These are phyloP conservation scores for Spathaspora boniae DNA, from an alignment of 805 yeast species.

Conservation along the genomic window DNA sequence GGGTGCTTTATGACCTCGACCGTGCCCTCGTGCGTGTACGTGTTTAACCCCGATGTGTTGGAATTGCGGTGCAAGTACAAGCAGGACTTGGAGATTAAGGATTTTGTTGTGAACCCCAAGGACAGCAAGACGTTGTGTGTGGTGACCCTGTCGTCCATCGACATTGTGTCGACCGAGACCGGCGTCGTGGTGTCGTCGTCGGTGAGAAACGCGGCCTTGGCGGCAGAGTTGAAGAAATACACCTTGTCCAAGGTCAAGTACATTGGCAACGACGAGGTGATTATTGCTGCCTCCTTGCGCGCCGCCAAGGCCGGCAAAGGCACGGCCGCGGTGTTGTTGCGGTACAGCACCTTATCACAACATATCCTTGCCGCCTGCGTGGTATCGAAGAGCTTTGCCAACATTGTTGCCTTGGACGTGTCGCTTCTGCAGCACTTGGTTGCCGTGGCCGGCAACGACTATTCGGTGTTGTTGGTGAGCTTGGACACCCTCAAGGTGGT, in stretches of 20 bases:
- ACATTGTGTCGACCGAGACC: slow-evolving; percentile 47
- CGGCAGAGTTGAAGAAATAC: slow-evolving; percentile 21
- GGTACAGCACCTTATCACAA: slow-evolving; percentile 41
- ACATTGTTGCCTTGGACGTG: slow-evolving; percentile 50
- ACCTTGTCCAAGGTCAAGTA: slow-evolving; percentile 43
- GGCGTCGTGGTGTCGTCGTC: slow-evolving; percentile 35
- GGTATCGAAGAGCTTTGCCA: slow-evolving; percentile 48
- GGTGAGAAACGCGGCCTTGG: slow-evolving; percentile 15
- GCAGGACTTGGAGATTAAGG: slow-evolving; percentile 52
- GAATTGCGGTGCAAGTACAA: slow-evolving; percentile 52
- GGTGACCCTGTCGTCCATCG: slow-evolving; percentile 53
- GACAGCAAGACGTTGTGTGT: slow-evolving; percentile 57
- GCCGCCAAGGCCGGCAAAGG: slow-evolving; percentile 30
- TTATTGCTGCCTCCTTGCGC: slow-evolving; percentile 30
- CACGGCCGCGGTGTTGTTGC: slow-evolving; percentile 44
- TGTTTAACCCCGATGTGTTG: slow-evolving; percentile 55
- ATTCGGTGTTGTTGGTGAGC: slow-evolving; percentile 57
- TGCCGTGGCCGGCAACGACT: slow-evolving; percentile 63
- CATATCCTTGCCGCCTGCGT: slow-evolving; percentile 40
- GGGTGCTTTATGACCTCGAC: slow-evolving; percentile 70
- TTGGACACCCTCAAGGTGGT: slow-evolving; percentile 49
- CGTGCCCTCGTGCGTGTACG: slow-evolving; percentile 59
- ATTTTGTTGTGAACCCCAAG: slow-evolving; percentile 58
- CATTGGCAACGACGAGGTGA: slow-evolving; percentile 28
- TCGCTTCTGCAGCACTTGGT: slow-evolving; percentile 41